Evolutionary conservation across 176 grass and related monocot species (phyloP).

Genomic region (Oryza glaberrima): DNA sequence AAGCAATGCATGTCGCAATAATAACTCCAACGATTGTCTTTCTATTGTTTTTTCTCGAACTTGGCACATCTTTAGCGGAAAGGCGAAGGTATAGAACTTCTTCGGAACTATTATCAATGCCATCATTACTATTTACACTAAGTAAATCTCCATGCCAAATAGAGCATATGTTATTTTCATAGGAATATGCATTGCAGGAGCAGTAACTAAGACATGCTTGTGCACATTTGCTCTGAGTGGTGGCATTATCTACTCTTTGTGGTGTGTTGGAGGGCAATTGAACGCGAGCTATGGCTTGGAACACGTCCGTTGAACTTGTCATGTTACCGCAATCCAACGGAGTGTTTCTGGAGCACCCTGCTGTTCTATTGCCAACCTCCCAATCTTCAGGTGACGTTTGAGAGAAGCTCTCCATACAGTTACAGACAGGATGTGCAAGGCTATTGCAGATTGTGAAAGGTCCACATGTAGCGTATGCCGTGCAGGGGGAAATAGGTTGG

Average conservation of each 20-base stretch:
- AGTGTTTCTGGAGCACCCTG: not conserved
- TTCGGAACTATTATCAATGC: not conserved
- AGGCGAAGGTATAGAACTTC: not conserved
- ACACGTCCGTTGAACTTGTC: not conserved
- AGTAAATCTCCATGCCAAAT: slow-evolving; percentile 47
- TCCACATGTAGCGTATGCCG: not conserved
- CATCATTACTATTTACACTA: slow-evolving; percentile 10
- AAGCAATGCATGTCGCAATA: not conserved
- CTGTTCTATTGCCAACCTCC: not conserved
- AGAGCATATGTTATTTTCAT: slow-evolving; percentile 17
- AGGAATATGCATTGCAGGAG: slow-evolving; percentile 17
- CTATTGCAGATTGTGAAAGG: not conserved
- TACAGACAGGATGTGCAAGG: not conserved
- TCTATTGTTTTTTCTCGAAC: not conserved
- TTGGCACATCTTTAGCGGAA: not conserved
- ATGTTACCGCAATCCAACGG: not conserved
- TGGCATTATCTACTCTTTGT: not conserved
- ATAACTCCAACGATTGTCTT: not conserved
- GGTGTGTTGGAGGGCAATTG: slow-evolving; percentile 30
- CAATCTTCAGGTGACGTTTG: not conserved
- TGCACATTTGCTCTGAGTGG: not conserved
- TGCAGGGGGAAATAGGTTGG: not conserved
- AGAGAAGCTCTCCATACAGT: not conserved
- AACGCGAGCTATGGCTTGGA: not conserved
- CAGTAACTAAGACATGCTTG: not conserved